These are phyloP conservation scores for Colletotrichum spaethianum DNA, from an alignment of 2,329 filamentous ascomycete genomes.

Conservation along the genomic window DNA sequence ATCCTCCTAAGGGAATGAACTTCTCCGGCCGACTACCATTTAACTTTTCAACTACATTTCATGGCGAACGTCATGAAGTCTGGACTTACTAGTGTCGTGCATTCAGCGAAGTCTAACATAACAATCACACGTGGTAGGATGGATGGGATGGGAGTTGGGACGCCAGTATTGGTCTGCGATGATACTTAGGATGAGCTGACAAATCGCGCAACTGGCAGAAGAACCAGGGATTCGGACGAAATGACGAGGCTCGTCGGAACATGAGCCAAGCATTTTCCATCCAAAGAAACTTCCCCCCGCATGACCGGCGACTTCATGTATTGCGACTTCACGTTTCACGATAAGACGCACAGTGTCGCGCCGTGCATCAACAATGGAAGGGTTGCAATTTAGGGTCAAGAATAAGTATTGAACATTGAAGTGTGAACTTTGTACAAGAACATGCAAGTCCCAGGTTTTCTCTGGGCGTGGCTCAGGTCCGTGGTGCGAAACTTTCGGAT, in stretches of 20 bases:
- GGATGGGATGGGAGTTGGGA: constrained; percentile 26
- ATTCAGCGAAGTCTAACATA: neutral
- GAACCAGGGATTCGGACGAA: neutral
- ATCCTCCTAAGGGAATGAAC: constrained; percentile 16
- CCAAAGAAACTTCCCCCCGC: neutral
- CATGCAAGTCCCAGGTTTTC: constrained; percentile 33
- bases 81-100: constrained; percentile 7
- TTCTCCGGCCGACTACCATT: neutral
- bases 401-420: constrained; percentile 40
- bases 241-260: neutral
- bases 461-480: constrained; percentile 16
- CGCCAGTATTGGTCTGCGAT: neutral
- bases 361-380: neutral
- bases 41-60: neutral
- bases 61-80: constrained; percentile 7
- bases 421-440: constrained; percentile 41
- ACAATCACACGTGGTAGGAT: neutral
- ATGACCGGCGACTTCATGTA: neutral
- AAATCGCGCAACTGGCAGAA: neutral
- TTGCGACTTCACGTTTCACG: constrained; percentile 18
- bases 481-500: constrained; percentile 19
- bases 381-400: neutral
- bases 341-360: constrained; percentile 12
- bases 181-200: neutral
- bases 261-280: neutral